Evolutionary conservation across 345 rosid genomes (phyloP).

Genomic region (Microthlaspi erraticum): DNA sequence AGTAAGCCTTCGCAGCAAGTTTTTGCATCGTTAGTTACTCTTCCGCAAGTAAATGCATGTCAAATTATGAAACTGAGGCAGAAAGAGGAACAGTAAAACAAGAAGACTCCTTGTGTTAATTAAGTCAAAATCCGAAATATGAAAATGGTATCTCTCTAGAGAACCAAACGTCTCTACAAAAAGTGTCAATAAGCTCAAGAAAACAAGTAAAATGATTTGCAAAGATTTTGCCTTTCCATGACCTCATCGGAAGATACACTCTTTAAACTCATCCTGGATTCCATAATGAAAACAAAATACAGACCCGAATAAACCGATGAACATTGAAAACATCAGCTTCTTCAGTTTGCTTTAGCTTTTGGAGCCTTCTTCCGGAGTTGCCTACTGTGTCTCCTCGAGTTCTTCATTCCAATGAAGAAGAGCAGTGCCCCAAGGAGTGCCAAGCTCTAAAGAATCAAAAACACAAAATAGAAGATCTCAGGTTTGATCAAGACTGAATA

Average conservation of each 20-base stretch:
- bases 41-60: neutral
- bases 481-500: neutral
- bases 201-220: slow-evolving; percentile 26
- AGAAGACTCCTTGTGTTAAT: neutral
- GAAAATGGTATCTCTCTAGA: slow-evolving; percentile 26
- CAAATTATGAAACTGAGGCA: neutral
- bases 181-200: slow-evolving; percentile 2
- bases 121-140: neutral
- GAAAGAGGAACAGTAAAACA: neutral
- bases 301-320: slow-evolving; percentile 21
- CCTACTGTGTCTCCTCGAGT: slow-evolving; percentile 67
- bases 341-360: slow-evolving; percentile 59
- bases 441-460: slow-evolving; percentile 53
- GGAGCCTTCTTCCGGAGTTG: slow-evolving; percentile 64
- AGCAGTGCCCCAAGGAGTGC: slow-evolving; percentile 77
- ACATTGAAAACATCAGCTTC: neutral
- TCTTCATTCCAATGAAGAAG: slow-evolving; percentile 80
- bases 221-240: slow-evolving; percentile 19
- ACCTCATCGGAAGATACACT: slow-evolving; percentile 22
- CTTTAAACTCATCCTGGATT: slow-evolving; percentile 27
- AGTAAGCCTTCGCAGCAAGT: too few species aligned
- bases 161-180: slow-evolving; percentile 21
- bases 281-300: slow-evolving; percentile 28
- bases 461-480: slow-evolving; percentile 14
- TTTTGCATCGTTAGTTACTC: too few species aligned